Base-by-base conservation (phyloP, 2,329 filamentous ascomycete species). In the Fusarium lyarnte region DNA sequence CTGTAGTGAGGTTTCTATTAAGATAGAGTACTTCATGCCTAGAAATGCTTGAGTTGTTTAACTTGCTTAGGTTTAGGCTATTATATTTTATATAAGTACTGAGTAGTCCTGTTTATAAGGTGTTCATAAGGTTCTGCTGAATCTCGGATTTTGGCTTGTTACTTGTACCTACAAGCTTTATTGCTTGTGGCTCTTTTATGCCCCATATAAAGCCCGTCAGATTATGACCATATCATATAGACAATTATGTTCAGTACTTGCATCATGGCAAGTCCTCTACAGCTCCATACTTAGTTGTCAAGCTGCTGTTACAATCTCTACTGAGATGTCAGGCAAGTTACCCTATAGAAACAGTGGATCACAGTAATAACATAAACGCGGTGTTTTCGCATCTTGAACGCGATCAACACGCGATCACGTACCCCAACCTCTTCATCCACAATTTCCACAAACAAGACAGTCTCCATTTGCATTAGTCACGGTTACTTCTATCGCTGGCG, bases 401-500 rank as follows among this genome's bases (percentile, higher is more conserved):
- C 51, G 51, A 8, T 19, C 21, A 0, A 12, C 16, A 25, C 35
- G 19, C 8, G 3, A n/a, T 8, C 3, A 38, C 13, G 9, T 13
- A n/a, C 11, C 39, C 39, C 39, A 42, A 42, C 41, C 41, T 23
- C 41, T 12, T 25, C n/a, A 42, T 42, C 23, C 13, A 21, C 38
- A 29, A 29, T 9, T 8, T 29, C 27, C 27, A 2, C 27, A 2
- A 29, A 29, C 27, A 9, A 51, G 12, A 51, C 31, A 21, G 7
- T 13, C 2, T 2, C 21, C 7, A n/a, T 12, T 13, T 33, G 2
- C 10, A 16, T 19, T 13, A 5, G 1, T 14, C 0, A 27, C 13
- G 4, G 5, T 19, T 19, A 0, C 8, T 19, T 41, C 6, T 29
- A 4, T n/a, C 11, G 25, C 21, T 41, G 14, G 10, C 23, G 17